Percentiles rank a stretch among this genome's conserved stretches.
These are phyloP conservation scores for Aurantiochytrium sp. DNA, from an alignment of 108 stramenopile genomes.

Conservation along the genomic window DNA sequence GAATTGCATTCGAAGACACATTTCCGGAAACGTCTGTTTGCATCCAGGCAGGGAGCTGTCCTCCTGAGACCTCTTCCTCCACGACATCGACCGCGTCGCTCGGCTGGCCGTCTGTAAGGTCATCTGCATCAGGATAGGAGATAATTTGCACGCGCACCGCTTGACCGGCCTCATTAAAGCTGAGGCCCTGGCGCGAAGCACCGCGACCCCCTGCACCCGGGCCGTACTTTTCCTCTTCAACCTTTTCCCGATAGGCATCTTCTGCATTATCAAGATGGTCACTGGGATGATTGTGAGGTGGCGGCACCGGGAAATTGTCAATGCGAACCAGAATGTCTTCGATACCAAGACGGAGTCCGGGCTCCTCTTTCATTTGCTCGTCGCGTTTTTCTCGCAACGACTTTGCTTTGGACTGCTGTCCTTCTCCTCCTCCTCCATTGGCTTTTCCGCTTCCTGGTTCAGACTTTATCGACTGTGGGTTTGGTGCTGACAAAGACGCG, in stretches of 20 bases:
- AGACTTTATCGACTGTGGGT: too few species aligned
- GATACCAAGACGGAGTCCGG: neutral
- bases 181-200: neutral
- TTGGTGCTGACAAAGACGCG: too few species aligned
- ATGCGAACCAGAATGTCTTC: neutral
- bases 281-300: neutral
- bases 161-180: neutral
- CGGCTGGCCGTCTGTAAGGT: neutral
- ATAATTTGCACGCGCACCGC: neutral
- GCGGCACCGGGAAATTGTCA: neutral
- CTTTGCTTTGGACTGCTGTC: neutral
- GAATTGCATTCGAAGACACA: neutral
- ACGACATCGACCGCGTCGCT: too few species aligned
- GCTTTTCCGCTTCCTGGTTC: too few species aligned
- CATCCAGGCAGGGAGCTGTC: slow-evolving; percentile 4
- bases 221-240: neutral
- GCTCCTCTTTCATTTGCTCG: neutral
- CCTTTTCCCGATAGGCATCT: neutral
- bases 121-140: neutral
- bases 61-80: neutral
- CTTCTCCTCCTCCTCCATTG: too few species aligned
- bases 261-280: neutral
- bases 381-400: neutral
- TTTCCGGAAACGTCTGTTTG: neutral
- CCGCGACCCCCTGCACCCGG: neutral